phyloP scores from a whole-genome alignment of 345 rosid genomes.

The Lumnitzera littorea region DNA sequence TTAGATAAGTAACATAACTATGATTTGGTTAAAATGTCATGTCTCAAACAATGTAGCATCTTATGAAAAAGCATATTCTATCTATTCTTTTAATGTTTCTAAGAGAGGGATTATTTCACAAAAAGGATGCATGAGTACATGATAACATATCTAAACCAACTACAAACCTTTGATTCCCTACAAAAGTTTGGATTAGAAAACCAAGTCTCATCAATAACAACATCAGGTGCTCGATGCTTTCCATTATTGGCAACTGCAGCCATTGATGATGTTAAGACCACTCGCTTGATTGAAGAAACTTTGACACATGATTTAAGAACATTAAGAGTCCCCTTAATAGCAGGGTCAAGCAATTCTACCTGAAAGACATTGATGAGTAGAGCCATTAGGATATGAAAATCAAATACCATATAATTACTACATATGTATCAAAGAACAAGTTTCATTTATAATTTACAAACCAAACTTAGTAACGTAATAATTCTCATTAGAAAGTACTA shows the following conservation, averaged over 20 bases:
- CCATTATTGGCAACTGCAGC: conserved; percentile 58
- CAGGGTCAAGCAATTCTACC: conserved; percentile 81
- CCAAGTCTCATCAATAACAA: conserved; percentile 78
- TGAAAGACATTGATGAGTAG: conserved; percentile 17
- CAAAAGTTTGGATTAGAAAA: conserved; percentile 52
- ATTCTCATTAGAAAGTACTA: too few species aligned
- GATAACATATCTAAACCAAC: not conserved
- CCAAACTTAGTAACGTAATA: too few species aligned
- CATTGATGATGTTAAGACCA: conserved; percentile 71
- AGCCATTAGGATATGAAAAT: not conserved
- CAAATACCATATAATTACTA: not conserved
- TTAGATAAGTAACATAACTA: too few species aligned
- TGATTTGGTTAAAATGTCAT: too few species aligned
- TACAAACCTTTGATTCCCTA: conserved; percentile 40
- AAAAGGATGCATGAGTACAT: conserved; percentile 4
- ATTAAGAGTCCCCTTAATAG: conserved; percentile 82
- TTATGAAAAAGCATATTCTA: too few species aligned
- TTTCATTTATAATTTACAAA: too few species aligned
- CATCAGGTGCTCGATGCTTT: conserved; percentile 69
- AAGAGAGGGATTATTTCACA: too few species aligned
- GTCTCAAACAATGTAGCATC: too few species aligned
- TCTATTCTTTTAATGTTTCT: too few species aligned
- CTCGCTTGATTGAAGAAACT: conserved; percentile 56
- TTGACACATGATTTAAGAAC: conserved; percentile 69
- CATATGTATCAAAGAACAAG: too few species aligned